phyloP scores from a whole-genome alignment of 805 yeast species.

The Myxozyma sirexii region DNA sequence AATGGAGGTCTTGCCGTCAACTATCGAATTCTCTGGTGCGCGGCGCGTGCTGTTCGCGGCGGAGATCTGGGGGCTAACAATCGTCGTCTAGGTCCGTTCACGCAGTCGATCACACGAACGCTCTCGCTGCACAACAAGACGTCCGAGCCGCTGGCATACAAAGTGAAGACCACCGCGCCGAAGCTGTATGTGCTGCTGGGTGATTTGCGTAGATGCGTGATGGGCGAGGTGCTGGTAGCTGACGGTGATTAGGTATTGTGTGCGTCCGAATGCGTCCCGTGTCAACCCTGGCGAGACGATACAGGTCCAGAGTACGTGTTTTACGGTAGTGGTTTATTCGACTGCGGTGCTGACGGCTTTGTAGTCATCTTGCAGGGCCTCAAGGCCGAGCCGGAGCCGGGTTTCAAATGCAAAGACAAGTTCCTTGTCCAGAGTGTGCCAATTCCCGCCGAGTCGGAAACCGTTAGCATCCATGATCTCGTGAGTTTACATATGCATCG shows the following conservation, averaged over 20 bases:
- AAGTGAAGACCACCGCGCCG: constrained; percentile 98
- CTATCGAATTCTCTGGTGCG: constrained; percentile 79
- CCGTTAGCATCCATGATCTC: constrained; percentile 19
- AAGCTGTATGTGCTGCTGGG: constrained; percentile 53
- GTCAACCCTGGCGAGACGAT: constrained; percentile 72
- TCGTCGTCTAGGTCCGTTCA: constrained; percentile 82
- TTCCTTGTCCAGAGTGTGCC: constrained; percentile 88
- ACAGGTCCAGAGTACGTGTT: constrained; percentile 58
- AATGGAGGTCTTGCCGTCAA: constrained; percentile 74
- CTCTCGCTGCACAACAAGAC: constrained; percentile 62
- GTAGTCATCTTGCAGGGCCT: constrained; percentile 80
- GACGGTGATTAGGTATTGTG: constrained; percentile 59
- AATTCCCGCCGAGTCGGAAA: constrained; percentile 45
- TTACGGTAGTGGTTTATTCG: too few species aligned
- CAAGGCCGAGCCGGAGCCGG: constrained; percentile 70
- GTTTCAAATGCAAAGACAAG: constrained; percentile 85
- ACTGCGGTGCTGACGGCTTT: neutral
- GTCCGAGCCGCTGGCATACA: constrained; percentile 72
- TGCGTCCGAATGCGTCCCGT: constrained; percentile 89
- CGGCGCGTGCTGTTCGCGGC: neutral
- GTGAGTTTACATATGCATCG: constrained; percentile 4
- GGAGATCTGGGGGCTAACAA: too few species aligned
- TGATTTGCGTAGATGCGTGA: neutral
- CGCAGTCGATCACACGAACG: constrained; percentile 67
- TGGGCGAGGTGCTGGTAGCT: too few species aligned